These are phyloP conservation scores for Neofusicoccum sp. DNA, from an alignment of 2,329 filamentous ascomycete genomes.

Conservation along the genomic window DNA sequence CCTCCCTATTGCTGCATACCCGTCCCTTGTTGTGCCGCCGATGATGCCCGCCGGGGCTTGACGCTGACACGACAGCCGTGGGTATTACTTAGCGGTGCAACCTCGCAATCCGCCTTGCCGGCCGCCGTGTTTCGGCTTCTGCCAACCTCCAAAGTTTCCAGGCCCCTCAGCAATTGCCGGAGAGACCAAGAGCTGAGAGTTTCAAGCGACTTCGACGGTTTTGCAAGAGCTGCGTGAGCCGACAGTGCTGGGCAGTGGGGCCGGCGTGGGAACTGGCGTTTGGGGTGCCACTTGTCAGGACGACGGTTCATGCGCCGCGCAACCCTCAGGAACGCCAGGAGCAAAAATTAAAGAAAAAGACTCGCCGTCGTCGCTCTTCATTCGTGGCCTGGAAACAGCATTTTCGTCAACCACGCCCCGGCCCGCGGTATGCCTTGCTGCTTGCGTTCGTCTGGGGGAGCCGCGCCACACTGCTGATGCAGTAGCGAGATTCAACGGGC, in stretches of 20 bases:
- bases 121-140: background rate
- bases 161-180: background rate
- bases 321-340: background rate
- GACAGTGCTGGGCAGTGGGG: background rate
- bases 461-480: background rate
- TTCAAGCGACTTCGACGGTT: background rate
- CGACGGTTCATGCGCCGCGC: constrained; percentile 2
- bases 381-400: constrained; percentile 7
- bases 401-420: background rate
- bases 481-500: constrained; percentile 16
- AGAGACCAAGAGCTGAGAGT: no score
- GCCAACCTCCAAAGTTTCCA: background rate
- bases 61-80: background rate
- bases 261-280: background rate
- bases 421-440: constrained; percentile 8
- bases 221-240: background rate
- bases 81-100: constrained; percentile 12
- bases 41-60: no score
- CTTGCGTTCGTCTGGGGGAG: background rate
- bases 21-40: background rate
- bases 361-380: background rate
- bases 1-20: constrained; percentile 9
- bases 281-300: constrained; percentile 5
- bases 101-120: background rate
- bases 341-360: background rate